These are phyloP conservation scores for Aspergillus homomorphus DNA, from an alignment of 495 filamentous ascomycete species.

Conservation along the genomic window DNA sequence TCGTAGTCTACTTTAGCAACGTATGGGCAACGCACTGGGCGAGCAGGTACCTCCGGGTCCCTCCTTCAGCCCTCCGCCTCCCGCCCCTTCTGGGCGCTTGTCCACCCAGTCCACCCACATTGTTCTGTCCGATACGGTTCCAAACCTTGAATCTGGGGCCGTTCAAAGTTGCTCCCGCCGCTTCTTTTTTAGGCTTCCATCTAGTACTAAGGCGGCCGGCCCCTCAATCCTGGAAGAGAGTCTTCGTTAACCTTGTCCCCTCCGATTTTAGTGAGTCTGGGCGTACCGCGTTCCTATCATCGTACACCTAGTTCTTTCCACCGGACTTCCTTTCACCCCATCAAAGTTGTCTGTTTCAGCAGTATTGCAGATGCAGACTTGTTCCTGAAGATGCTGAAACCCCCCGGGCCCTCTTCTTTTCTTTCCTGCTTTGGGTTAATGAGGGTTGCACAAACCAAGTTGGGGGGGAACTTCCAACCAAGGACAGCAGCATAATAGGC, in stretches of 20 bases:
- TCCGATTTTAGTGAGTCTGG: not conserved
- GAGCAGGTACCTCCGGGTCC: conserved; percentile 11
- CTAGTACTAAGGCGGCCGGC: conserved; percentile 2
- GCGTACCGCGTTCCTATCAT: not conserved
- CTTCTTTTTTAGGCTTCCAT: conserved; percentile 17
- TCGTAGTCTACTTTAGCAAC: conserved; percentile 13
- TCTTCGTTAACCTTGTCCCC: not conserved
- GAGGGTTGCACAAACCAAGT: conserved; percentile 3
- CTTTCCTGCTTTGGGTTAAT: not conserved
- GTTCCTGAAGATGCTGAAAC: not conserved
- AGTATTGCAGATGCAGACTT: not conserved
- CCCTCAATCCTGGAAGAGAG: conserved; percentile 2
- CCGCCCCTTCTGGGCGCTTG: not conserved
- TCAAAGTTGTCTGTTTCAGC: not conserved
- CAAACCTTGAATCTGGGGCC: conserved; percentile 11
- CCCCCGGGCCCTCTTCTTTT: not conserved
- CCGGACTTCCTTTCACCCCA: not conserved
- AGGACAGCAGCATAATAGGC: conserved; percentile 1
- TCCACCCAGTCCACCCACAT: not conserved
- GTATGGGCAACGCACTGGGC: conserved; percentile 4
- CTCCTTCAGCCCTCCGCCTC: not conserved
- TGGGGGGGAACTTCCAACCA: not conserved
- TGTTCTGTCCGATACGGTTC: conserved; percentile 6
- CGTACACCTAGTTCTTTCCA: not conserved
- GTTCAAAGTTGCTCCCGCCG: conserved; percentile 14